phyloP scores from a whole-genome alignment of 768 basidiomycete genomes.

The Tricholoma saponaceum region DNA sequence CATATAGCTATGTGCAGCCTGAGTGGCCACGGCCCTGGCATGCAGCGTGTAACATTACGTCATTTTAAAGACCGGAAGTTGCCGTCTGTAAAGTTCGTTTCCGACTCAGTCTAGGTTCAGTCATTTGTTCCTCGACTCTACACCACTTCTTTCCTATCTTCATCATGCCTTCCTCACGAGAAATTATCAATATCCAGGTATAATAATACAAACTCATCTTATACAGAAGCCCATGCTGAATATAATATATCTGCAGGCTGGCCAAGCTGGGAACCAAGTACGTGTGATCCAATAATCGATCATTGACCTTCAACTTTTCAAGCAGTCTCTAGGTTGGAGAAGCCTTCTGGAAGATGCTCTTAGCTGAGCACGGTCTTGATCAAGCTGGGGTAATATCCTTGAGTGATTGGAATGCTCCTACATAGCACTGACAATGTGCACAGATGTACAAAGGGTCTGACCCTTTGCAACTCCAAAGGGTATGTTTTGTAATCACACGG shows the following conservation, averaged over 20 bases:
- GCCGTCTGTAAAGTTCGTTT: background rate
- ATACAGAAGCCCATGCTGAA: background rate
- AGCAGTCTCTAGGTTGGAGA: constrained; percentile 57
- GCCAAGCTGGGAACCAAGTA: constrained; percentile 62
- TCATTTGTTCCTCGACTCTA: constrained; percentile 2
- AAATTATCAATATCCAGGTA: constrained; percentile 83
- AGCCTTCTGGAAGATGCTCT: constrained; percentile 85
- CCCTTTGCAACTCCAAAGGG: constrained; percentile 69
- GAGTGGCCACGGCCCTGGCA: too few species aligned
- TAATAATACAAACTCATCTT: constrained; percentile 15
- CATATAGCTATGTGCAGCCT: too few species aligned
- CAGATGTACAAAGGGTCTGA: constrained; percentile 73
- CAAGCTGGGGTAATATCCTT: constrained; percentile 52
- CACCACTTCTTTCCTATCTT: background rate
- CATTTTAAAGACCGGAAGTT: background rate
- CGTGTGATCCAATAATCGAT: constrained; percentile 37
- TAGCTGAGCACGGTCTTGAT: constrained; percentile 83
- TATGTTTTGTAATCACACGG: constrained; percentile 25
- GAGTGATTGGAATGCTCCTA: background rate
- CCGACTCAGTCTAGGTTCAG: too few species aligned
- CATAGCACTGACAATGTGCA: background rate
- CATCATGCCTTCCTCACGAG: constrained; percentile 38
- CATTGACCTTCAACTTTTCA: constrained; percentile 44
- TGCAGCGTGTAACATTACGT: too few species aligned
- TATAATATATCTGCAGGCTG: constrained; percentile 42